Conservation (phyloP, 345 rosid species). For the Corchorus capsularis region DNA sequence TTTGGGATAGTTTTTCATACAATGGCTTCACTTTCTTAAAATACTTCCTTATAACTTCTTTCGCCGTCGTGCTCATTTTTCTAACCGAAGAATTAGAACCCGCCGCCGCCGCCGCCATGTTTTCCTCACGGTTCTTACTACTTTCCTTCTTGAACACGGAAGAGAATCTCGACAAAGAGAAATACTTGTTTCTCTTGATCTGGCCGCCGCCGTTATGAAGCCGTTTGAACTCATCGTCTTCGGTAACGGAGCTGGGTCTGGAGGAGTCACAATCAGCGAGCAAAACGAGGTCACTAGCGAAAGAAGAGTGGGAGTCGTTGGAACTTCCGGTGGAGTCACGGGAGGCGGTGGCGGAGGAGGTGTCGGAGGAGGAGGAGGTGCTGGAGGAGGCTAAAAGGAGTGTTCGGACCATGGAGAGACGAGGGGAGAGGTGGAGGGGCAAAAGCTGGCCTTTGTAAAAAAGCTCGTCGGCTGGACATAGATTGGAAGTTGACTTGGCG, state of each 20-base stretch:
- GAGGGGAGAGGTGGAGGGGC: conserved; percentile 92
- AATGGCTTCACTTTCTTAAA: conserved; percentile 91
- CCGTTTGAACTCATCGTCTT: conserved; percentile 62
- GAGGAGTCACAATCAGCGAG: conserved; percentile 68
- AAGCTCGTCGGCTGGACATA: conserved; percentile 94
- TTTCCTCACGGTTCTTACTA: conserved; percentile 35
- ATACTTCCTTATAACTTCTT: conserved; percentile 78
- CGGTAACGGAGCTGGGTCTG: conserved; percentile 81
- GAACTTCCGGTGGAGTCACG: conserved; percentile 91
- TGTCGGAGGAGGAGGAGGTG: conserved; percentile 64
- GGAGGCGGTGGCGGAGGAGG: conserved; percentile 47
- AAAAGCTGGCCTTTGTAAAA: conserved; percentile 98
- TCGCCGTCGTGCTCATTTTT: conserved; percentile 77
- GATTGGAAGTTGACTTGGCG: conserved; percentile 54
- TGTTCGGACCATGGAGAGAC: conserved; percentile 91
- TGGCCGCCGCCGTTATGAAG: conserved; percentile 27
- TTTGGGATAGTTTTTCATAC: conserved; percentile 80
- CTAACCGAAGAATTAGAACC: conserved; percentile 68
- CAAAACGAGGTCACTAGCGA: conserved; percentile 49
- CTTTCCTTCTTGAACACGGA: conserved; percentile 82
- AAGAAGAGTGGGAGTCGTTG: conserved; percentile 61
- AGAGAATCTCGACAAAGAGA: conserved; percentile 77
- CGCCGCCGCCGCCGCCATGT: neutral
- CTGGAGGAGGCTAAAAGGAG: conserved; percentile 79
- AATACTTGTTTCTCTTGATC: conserved; percentile 56